Base-by-base conservation (phyloP, 75 land plant genomes). In the Selaginella moellendorffii region DNA sequence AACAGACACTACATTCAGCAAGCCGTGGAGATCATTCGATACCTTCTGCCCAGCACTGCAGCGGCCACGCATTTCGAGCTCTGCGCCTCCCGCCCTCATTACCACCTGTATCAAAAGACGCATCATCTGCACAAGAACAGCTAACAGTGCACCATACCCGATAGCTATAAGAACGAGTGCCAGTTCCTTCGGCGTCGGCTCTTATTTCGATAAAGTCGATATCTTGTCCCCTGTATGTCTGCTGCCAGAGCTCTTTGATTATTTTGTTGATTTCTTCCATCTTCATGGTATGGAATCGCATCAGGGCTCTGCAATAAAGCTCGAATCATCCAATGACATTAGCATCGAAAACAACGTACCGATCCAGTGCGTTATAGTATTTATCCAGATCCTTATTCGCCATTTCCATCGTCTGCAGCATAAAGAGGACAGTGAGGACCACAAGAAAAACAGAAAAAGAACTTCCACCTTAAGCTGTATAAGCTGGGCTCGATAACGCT, bases 21-120 rank as follows among this genome's bases (percentile, higher is more conserved):
- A 5, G 46, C 46, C 46, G 14, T 36, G 14, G 46, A n/a, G 5
- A 36, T 36, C 5, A 5, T 36, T 36, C 46, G n/a, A n/a, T n/a
- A 85, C 97, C 95, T 92, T 92, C 65, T 92, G 97, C 66, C 97
- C 97, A 65, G 97, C 97, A 83, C 97, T 92, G 70, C 97, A 92
- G 60, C 97, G 82, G 53, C 97, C 97, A 60, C 97, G 78, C 97
- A 92, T 92, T 73, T 92, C 97, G 18, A 92, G 69, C 77, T 92
- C 97, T 52, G 97, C 85, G 77, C 83, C 89, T 67, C 97, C 97
- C 74, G 84, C 85, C 62, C 90, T 86, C 97, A 92, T 92, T 27
- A 88, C 76, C 23, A 92, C 97, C 97, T 92, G 54, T 0, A 63
- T 46, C 2, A 53, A 25, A 23, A 31, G 24, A 31, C 31, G 26